phyloP scores from a whole-genome alignment of 768 basidiomycete species.

The Dentipellis sp. region DNA sequence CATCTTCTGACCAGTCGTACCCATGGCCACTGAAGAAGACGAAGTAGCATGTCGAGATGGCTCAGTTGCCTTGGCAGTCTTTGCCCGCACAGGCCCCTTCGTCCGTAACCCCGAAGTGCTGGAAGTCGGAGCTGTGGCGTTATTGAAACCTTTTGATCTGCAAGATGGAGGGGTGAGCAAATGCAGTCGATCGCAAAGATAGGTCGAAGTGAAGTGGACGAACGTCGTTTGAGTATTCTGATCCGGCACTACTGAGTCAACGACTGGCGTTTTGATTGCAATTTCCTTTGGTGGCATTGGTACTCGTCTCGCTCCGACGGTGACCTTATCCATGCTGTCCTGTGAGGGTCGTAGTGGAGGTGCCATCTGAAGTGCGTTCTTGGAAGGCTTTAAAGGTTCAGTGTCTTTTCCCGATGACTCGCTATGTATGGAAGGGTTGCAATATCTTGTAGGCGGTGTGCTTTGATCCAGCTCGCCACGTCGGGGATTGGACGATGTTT shows the following conservation, averaged over 20 bases:
- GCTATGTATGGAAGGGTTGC: not conserved
- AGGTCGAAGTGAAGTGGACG: not conserved
- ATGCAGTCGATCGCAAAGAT: not conserved
- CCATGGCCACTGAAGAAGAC: not conserved
- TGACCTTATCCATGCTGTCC: not conserved
- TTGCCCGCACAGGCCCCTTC: not conserved
- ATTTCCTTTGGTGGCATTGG: not conserved
- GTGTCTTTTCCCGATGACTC: not conserved
- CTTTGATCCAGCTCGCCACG: not conserved
- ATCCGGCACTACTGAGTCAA: too few relatives aligned
- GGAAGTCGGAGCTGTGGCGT: not conserved
- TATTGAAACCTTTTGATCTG: not conserved
- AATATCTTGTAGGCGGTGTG: not conserved
- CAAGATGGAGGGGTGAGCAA: not conserved
- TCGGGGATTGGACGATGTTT: not conserved
- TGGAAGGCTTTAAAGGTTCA: not conserved
- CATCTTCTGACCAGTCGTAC: conserved; percentile 4
- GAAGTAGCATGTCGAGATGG: not conserved
- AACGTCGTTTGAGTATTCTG: not conserved
- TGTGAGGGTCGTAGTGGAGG: not conserved
- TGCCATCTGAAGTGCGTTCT: not conserved
- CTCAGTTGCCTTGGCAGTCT: not conserved
- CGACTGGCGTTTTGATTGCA: too few relatives aligned
- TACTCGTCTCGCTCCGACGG: not conserved
- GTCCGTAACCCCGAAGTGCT: not conserved